phyloP scores from a whole-genome alignment of 805 yeast species.

The Wickerhamiella siamensis region DNA sequence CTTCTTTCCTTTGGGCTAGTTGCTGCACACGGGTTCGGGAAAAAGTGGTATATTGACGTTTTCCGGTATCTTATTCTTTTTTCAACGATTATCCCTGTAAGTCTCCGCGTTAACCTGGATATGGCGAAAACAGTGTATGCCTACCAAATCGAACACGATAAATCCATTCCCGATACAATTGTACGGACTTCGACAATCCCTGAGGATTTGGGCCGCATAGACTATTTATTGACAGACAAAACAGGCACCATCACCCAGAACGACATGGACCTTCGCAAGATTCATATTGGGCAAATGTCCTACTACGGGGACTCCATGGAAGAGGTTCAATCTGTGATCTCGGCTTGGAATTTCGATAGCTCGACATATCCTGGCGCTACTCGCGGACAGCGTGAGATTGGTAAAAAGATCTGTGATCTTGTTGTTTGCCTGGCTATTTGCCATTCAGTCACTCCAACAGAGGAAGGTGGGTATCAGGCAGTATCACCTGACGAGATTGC shows the following conservation, averaged over 20 bases:
- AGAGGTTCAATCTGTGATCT: constrained; percentile 59
- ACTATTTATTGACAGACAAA: constrained; percentile 81
- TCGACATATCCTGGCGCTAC: constrained; percentile 17
- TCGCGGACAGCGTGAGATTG: constrained; percentile 51
- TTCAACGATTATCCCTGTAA: constrained; percentile 92
- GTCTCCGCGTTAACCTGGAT: constrained; percentile 85
- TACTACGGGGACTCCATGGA: constrained; percentile 89
- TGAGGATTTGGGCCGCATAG: constrained; percentile 92
- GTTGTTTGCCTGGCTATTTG: constrained; percentile 79
- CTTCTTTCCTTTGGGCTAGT: constrained; percentile 63
- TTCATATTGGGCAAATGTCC: constrained; percentile 85
- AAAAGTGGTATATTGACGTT: constrained; percentile 77
- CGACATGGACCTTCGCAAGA: constrained; percentile 90
- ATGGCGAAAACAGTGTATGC: constrained; percentile 94
- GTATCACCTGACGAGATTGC: constrained; percentile 99
- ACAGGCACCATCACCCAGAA: constrained; percentile 97
- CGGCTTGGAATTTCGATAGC: constrained; percentile 7
- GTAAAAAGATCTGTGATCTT: constrained; percentile 63
- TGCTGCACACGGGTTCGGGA: constrained; percentile 54
- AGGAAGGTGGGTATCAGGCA: constrained; percentile 74
- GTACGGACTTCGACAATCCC: constrained; percentile 97
- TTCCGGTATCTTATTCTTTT: constrained; percentile 83
- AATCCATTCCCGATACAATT: constrained; percentile 65
- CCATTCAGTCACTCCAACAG: constrained; percentile 92
- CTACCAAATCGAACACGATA: constrained; percentile 82